These are phyloP conservation scores for Phaeolepiota aurea DNA, from an alignment of 768 basidiomycete genomes.

Conservation along the genomic window DNA sequence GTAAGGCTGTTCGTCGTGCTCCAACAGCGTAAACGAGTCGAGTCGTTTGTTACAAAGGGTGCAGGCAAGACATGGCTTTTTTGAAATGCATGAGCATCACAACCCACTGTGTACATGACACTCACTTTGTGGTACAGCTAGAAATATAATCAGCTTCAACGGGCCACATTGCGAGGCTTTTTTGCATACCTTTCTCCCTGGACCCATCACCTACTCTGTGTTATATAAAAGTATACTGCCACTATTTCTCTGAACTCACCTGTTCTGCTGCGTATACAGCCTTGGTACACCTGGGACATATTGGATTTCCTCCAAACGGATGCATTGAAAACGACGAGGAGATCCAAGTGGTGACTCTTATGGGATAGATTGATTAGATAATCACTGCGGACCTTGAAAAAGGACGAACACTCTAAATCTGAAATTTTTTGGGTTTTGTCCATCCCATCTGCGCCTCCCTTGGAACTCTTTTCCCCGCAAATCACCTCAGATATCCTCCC, in stretches of 20 bases:
- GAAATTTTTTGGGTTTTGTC: conserved; percentile 22
- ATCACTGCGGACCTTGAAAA: conserved; percentile 25
- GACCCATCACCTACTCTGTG: conserved; percentile 61
- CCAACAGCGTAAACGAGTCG: conserved; percentile 68
- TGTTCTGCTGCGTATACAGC: conserved; percentile 86
- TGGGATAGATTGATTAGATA: conserved; percentile 13
- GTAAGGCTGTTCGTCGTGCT: conserved; percentile 70
- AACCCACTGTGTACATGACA: background rate
- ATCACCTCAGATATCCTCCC: conserved; percentile 14
- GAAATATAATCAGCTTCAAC: too few species aligned
- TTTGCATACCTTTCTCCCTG: conserved; percentile 76
- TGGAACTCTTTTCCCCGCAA: conserved; percentile 13
- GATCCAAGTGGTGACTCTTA: background rate
- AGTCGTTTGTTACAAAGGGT: conserved; percentile 69
- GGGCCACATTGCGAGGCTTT: too few species aligned
- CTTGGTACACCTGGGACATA: conserved; percentile 69
- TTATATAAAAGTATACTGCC: conserved; percentile 9
- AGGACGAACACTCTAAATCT: conserved; percentile 10
- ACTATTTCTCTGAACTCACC: too few species aligned
- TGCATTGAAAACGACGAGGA: conserved; percentile 35
- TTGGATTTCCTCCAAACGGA: conserved; percentile 62
- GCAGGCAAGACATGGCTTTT: conserved; percentile 77
- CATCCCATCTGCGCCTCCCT: conserved; percentile 10
- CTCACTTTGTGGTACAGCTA: conserved; percentile 76
- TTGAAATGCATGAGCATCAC: background rate